phyloP scores from a whole-genome alignment of 306 rosid genomes.

The Gynostemma pentaphyllum region DNA sequence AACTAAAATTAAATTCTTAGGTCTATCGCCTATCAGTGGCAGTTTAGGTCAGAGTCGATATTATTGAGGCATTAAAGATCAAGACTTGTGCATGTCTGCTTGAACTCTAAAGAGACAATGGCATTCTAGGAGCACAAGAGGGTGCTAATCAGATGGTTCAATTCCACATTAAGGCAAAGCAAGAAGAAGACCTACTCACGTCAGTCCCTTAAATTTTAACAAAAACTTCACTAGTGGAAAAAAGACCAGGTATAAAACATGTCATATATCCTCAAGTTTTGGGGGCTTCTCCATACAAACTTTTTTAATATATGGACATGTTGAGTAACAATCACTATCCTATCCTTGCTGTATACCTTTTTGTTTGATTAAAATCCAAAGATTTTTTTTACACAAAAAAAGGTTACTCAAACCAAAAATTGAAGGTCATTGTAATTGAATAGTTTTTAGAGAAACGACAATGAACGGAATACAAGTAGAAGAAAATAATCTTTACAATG shows the following conservation, averaged over 20 bases:
- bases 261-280: background rate
- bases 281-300: background rate
- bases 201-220: too few species aligned
- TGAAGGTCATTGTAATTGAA: background rate
- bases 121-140: too few species aligned
- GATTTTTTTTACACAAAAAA: too few species aligned
- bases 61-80: background rate
- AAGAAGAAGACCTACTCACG: too few species aligned
- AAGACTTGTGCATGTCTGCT: background rate
- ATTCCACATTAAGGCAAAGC: too few species aligned
- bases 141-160: too few species aligned
- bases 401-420: background rate
- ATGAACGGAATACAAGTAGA: background rate
- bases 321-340: background rate
- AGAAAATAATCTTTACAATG: slow-evolving; percentile 2
- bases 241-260: too few species aligned
- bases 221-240: too few species aligned
- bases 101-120: too few species aligned
- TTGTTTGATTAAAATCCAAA: background rate
- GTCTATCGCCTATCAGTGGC: too few species aligned
- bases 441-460: background rate
- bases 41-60: too few species aligned
- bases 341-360: background rate
- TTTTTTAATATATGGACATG: background rate
- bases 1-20: too few species aligned